These are phyloP conservation scores for Pleurotus tuoliensis DNA, from an alignment of 768 basidiomycete genomes.

Conservation along the genomic window DNA sequence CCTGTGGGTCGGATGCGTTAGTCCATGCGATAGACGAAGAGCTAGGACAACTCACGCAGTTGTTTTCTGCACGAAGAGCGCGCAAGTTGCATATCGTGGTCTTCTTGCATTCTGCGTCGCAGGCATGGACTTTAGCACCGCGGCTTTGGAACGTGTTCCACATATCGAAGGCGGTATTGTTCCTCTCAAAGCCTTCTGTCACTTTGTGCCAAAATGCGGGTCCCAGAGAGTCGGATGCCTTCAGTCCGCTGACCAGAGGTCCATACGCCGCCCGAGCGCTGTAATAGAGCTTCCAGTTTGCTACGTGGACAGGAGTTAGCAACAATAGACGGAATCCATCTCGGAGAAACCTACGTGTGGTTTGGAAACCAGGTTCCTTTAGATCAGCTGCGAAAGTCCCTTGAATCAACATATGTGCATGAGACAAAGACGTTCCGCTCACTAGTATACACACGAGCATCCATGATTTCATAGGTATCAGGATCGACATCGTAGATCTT, in stretches of 20 bases:
- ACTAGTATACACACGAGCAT: conserved; percentile 48
- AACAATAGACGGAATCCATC: background rate
- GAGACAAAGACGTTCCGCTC: conserved; percentile 12
- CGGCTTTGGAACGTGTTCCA: conserved; percentile 42
- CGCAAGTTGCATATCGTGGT: conserved; percentile 40
- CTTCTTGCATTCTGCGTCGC: conserved; percentile 36
- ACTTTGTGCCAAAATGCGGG: conserved; percentile 60
- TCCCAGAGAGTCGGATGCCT: conserved; percentile 27
- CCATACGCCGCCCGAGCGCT: conserved; percentile 53
- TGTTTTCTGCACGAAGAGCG: conserved; percentile 37
- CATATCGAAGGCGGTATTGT: conserved; percentile 40
- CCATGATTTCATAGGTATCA: conserved; percentile 64
- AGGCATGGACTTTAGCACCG: conserved; percentile 29
- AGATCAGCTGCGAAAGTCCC: conserved; percentile 30
- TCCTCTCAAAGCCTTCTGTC: conserved; percentile 47
- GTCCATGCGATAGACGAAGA: background rate
- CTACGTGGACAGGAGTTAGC: conserved; percentile 19
- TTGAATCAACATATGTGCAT: background rate
- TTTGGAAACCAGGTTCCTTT: conserved; percentile 40
- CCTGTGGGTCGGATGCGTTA: background rate
- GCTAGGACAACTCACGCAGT: conserved; percentile 28
- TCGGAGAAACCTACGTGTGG: conserved; percentile 31
- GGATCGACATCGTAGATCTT: conserved; percentile 63
- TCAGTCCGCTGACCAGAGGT: conserved; percentile 27
- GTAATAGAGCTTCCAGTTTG: conserved; percentile 52